These are phyloP conservation scores for Debaryomyces prosopidis DNA, from an alignment of 805 yeast genomes.

Conservation along the genomic window DNA sequence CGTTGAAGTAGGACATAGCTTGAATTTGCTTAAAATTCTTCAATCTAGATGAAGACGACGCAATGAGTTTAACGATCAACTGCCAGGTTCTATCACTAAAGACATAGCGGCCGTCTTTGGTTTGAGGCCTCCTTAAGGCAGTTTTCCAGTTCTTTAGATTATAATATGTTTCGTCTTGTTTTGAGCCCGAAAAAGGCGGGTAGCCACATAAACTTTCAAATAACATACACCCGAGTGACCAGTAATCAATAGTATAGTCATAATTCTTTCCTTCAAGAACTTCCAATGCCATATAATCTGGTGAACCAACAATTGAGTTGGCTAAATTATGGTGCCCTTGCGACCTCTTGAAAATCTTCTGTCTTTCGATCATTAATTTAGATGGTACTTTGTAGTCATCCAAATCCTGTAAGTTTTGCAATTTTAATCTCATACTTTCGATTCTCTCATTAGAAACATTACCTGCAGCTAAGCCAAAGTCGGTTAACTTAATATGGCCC, in stretches of 20 bases:
- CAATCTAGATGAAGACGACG: slow-evolving; percentile 73
- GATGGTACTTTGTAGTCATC: slow-evolving; percentile 60
- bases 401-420: slow-evolving; percentile 70
- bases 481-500: slow-evolving; percentile 92
- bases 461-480: slow-evolving; percentile 97
- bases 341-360: slow-evolving; percentile 79
- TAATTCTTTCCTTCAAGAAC: slow-evolving; percentile 92
- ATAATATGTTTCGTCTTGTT: slow-evolving; percentile 91
- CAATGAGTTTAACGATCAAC: slow-evolving; percentile 73
- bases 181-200: slow-evolving; percentile 94
- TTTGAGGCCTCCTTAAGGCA: slow-evolving; percentile 83
- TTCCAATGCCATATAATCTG: slow-evolving; percentile 98
- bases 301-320: slow-evolving; percentile 94
- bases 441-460: slow-evolving; percentile 89
- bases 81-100: slow-evolving; percentile 98
- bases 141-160: slow-evolving; percentile 92
- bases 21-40: slow-evolving; percentile 80
- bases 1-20: slow-evolving; percentile 78
- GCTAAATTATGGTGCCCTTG: slow-evolving; percentile 84
- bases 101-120: slow-evolving; percentile 87
- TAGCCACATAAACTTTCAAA: slow-evolving; percentile 96
- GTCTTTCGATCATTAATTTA: slow-evolving; percentile 83
- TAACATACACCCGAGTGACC: slow-evolving; percentile 97
- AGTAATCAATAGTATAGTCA: slow-evolving; percentile 95
- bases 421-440: slow-evolving; percentile 80